A percentile compares a stretch with the other conserved stretches of the same genome.
Conservation (phyloP, 495 filamentous ascomycete genomes). For the Aspergillus saccharolyticus region DNA sequence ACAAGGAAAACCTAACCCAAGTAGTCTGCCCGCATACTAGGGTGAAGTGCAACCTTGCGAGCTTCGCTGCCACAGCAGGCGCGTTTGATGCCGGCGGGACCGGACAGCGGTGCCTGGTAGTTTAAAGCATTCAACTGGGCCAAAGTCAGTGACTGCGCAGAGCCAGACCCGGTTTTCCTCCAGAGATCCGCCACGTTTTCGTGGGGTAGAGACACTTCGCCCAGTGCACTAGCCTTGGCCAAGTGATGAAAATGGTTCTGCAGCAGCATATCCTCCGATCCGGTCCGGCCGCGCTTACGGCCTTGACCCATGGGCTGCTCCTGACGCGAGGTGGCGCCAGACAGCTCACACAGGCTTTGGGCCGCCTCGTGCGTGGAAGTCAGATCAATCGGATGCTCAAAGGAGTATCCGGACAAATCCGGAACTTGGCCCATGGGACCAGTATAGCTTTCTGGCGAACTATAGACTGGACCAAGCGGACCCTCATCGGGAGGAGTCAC, state of each 20-base stretch:
- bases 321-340: conserved; percentile 28
- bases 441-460: conserved; percentile 59
- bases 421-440: conserved; percentile 45
- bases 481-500: conserved; percentile 47
- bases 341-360: conserved; percentile 61
- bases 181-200: conserved; percentile 41
- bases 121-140: conserved; percentile 19
- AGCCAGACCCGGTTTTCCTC: conserved; percentile 21
- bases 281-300: conserved; percentile 65
- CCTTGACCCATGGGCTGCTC: conserved; percentile 21
- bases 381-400: conserved; percentile 44
- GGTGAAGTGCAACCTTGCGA: conserved; percentile 36
- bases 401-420: conserved; percentile 48
- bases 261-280: conserved; percentile 60
- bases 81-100: conserved; percentile 42
- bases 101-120: conserved; percentile 28
- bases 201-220: conserved; percentile 31
- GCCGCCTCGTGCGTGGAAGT: conserved; percentile 54
- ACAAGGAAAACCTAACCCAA: conserved; percentile 24
- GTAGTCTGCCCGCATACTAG: conserved; percentile 34
- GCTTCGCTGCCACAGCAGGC: conserved; percentile 45
- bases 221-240: conserved; percentile 30
- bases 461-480: conserved; percentile 43
- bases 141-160: conserved; percentile 7
- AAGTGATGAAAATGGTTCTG: conserved; percentile 70